Evolutionary conservation across 2,329 filamentous ascomycete species (phyloP), one percentile per base, ranked within the genome.

Genomic region (Microdochium paspali): DNA sequence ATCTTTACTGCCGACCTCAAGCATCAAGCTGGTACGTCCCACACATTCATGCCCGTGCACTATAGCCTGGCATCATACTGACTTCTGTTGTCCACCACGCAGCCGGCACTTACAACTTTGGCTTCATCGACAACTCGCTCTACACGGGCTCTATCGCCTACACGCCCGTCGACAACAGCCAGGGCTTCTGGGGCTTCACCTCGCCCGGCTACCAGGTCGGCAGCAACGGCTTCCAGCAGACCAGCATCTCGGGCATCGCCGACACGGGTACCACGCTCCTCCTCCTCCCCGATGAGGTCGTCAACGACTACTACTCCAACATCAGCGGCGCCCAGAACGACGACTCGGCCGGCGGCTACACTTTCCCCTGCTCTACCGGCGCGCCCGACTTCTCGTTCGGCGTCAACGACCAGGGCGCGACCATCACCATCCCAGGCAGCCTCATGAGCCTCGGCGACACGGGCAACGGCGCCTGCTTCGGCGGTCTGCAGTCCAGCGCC

Each of bases 221-320:
- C 47, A 53, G 53, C 31, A 60, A 55, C 20, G 49, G 47, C 43
- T 54, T 56, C 50, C 49, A 51, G 50, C 53, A 47, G n/a, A 46
- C 55, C 24, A 43, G 51, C 12, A 51, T 66, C 44, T 57, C 52
- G 10, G 73, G 73, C 20, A 80, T 81, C 50, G 73, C 73, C 24
- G 79, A 82, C 62, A 82, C 79, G 10, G 79, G 79, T 47, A 80
- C 78, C 12, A 77, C 77, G 15, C 68, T 82, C 48, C 68, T 80
- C 56, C 64, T 79, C 47, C 64, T 78, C 50, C 67, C 71, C 52
- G 60, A 66, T 43, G 55, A 65, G n/a, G 64, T 80, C 40, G 72
- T 74, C 40, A 53, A 61, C 24, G 69, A 65, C 10, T 82, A 80
- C 63, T 82, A 80, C 58, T 54, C 49, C n/a, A 51, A 72, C 49